Percentiles rank a stretch among this genome's conserved stretches.
These are phyloP conservation scores for Russula dissimulans DNA, from an alignment of 768 basidiomycete genomes.

Conservation along the genomic window DNA sequence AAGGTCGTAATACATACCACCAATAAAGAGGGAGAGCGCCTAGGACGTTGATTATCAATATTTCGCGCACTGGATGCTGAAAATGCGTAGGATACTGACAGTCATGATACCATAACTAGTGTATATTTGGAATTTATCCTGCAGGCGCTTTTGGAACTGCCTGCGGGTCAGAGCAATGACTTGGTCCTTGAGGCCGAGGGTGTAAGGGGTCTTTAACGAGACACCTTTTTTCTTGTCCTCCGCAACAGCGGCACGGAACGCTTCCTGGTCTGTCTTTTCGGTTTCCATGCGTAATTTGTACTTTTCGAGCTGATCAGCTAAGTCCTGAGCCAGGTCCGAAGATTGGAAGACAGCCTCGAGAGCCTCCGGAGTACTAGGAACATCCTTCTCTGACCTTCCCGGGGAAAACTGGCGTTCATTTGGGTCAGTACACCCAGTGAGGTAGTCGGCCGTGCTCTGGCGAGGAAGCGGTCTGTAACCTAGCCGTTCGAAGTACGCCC, in stretches of 20 bases:
- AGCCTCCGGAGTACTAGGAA: conserved; percentile 57
- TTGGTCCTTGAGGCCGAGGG: conserved; percentile 70
- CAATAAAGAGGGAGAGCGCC: conserved; percentile 51
- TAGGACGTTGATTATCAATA: not conserved
- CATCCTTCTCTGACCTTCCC: conserved; percentile 47
- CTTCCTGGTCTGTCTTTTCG: conserved; percentile 58
- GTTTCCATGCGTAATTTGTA: conserved; percentile 49
- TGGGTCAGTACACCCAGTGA: conserved; percentile 75
- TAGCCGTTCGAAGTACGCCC: conserved; percentile 66
- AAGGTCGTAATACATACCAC: conserved; percentile 64
- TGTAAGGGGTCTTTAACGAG: conserved; percentile 73
- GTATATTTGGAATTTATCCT: conserved; percentile 69
- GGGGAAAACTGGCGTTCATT: conserved; percentile 76
- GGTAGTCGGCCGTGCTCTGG: conserved; percentile 84
- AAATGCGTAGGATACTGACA: conserved; percentile 40
- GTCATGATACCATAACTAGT: conserved; percentile 58
- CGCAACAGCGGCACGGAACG: conserved; percentile 67
- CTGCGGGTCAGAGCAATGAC: conserved; percentile 60
- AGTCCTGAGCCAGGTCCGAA: conserved; percentile 37
- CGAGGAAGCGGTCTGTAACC: conserved; percentile 72
- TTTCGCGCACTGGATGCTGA: conserved; percentile 20
- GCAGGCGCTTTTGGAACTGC: conserved; percentile 64
- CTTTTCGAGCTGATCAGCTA: conserved; percentile 42
- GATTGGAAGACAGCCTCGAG: conserved; percentile 54
- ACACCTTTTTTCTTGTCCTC: conserved; percentile 76